phyloP scores from a whole-genome alignment of 2,329 filamentous ascomycete species.

The Cladophialophora yegresii region DNA sequence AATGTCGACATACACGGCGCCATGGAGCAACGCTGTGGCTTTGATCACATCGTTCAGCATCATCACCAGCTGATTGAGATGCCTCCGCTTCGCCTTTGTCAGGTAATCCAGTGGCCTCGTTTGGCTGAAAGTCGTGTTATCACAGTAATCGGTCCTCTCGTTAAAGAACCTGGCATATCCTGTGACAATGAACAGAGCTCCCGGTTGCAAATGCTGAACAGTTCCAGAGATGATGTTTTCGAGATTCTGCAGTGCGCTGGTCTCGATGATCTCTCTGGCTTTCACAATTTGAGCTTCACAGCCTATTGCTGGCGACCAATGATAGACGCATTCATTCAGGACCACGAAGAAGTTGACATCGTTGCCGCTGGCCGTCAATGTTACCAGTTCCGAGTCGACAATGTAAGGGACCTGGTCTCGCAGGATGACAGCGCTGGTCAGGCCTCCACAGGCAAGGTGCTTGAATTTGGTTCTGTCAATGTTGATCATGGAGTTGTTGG shows the following conservation, averaged over 20 bases:
- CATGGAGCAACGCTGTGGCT: conserved; percentile 33
- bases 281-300: conserved; percentile 32
- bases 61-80: conserved; percentile 35
- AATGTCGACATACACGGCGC: conserved; percentile 38
- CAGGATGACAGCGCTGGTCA: conserved; percentile 32
- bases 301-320: conserved; percentile 32
- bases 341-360: conserved; percentile 38
- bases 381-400: conserved; percentile 34
- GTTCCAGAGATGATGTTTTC: conserved; percentile 29
- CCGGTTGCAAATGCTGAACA: conserved; percentile 12
- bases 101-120: conserved; percentile 33
- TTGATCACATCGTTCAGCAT: conserved; percentile 38
- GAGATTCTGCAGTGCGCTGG: conserved; percentile 32
- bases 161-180: conserved; percentile 38
- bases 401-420: conserved; percentile 30
- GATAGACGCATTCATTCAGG: conserved; percentile 39
- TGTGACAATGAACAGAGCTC: conserved; percentile 33
- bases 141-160: conserved; percentile 31
- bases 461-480: conserved; percentile 29
- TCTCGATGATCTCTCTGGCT: conserved; percentile 31
- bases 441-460: conserved; percentile 37
- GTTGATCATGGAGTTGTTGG: conserved; percentile 24
- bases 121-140: conserved; percentile 36
- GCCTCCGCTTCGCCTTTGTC: conserved; percentile 34
- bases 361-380: conserved; percentile 39